Base-by-base conservation (phyloP, 331 rosid genomes). In the Spiraea crenata region DNA sequence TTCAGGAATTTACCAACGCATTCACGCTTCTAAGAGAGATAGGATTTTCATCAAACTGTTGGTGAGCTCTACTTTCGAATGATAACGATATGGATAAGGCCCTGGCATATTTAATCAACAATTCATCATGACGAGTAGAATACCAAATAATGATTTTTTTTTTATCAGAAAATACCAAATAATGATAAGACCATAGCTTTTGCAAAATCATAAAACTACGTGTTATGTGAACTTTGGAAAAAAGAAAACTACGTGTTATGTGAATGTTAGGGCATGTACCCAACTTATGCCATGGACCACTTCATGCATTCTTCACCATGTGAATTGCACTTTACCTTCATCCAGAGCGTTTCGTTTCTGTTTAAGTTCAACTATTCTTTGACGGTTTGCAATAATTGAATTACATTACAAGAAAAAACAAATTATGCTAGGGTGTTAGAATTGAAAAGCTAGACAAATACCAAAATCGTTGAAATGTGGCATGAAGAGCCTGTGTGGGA, bases 61-160 rank as follows among this genome's bases (percentile, higher is more conserved):
- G 87, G 85, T 2, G 96, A 95, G 93, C 93, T 6, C 81, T 95
- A 71, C 40, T 85, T 51, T 83, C 82, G 93, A 60, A 91, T 65
- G 99, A 91, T 60, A 95, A 95, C 25, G 86, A 89, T 79, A 88
- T 90, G 12, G 99, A 95, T 72, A 91, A 82, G 84, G 98, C 96
- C 57, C 77, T 95, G 35, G 90, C 96, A 12, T 83, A 89, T 82
- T 88, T 88, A 70, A 96, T 95, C 17, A 88, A 47, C 51, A 78
- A 81, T 69, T 51, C 96, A 9, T 81, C 96, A 3, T 89, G 80
- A 89, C n/a, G n/a, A n/a, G n/a, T n/a, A n/a, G n/a, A n/a, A n/a
- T n/a, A n/a, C n/a, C n/a, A n/a, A n/a, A n/a, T n/a, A n/a, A n/a
- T n/a, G n/a, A n/a, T n/a, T n/a, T n/a, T n/a, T n/a, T n/a, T n/a